A percentile compares a stretch with the other conserved stretches of the same genome.
phyloP scores from a whole-genome alignment of 2,329 filamentous ascomycete species.

The Colletotrichum magnum region DNA sequence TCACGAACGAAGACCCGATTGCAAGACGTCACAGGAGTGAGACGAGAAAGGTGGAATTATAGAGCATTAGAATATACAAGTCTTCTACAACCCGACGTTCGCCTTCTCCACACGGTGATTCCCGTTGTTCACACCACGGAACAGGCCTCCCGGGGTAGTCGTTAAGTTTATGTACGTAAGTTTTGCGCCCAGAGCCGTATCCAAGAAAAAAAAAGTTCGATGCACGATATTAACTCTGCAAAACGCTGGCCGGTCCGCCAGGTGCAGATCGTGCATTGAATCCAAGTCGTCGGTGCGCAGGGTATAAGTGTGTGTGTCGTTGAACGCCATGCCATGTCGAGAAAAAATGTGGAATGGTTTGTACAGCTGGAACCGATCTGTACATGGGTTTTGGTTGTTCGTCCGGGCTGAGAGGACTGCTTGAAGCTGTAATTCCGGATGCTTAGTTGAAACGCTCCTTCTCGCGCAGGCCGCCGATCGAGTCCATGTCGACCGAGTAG shows the following conservation, averaged over 20 bases:
- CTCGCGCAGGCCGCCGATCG: constrained; percentile 94
- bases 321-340: constrained; percentile 41
- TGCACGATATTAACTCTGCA: constrained; percentile 24
- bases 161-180: constrained; percentile 38
- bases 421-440: constrained; percentile 19
- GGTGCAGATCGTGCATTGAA: constrained; percentile 31
- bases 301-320: constrained; percentile 42
- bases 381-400: constrained; percentile 18
- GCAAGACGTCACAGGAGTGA: neutral
- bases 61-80: constrained; percentile 55
- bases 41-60: constrained; percentile 49
- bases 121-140: constrained; percentile 36
- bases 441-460: constrained; percentile 70
- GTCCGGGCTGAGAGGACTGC: constrained; percentile 30
- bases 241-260: constrained; percentile 21
- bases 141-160: constrained; percentile 38
- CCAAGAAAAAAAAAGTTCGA: constrained; percentile 29
- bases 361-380: constrained; percentile 40
- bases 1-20: no score
- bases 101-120: constrained; percentile 39
- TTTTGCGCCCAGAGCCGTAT: constrained; percentile 35
- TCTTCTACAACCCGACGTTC: constrained; percentile 40
- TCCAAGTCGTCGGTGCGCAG: constrained; percentile 40
- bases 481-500: constrained; percentile 93
- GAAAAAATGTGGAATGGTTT: constrained; percentile 37